Evolutionary conservation across 2,329 filamentous ascomycete species (phyloP).

Genomic region (Hypocrella siamensis): DNA sequence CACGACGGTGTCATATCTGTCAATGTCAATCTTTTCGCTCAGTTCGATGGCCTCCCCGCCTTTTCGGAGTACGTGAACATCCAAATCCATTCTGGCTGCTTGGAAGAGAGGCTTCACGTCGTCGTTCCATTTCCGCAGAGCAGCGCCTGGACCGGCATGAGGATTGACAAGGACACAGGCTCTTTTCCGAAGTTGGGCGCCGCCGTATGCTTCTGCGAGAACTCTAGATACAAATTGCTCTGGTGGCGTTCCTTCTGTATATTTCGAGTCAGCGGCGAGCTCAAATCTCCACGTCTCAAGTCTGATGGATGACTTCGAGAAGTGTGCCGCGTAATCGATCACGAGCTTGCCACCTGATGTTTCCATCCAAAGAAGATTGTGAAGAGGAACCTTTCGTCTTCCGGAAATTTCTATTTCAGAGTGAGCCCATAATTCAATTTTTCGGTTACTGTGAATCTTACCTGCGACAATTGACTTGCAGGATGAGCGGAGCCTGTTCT

Average conservation of each 20-base stretch:
- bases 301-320: constrained; percentile 42
- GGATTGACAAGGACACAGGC: constrained; percentile 87
- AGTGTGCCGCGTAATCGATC: constrained; percentile 55
- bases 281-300: constrained; percentile 37
- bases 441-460: background rate
- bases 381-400: constrained; percentile 46
- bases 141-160: constrained; percentile 68
- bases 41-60: constrained; percentile 68
- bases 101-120: constrained; percentile 71
- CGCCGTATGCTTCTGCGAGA: constrained; percentile 54
- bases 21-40: constrained; percentile 57
- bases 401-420: constrained; percentile 8
- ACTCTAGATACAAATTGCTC: constrained; percentile 51
- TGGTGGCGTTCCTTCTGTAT: constrained; percentile 18
- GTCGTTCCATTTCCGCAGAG: constrained; percentile 55
- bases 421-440: background rate
- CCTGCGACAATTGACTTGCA: constrained; percentile 4
- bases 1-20: constrained; percentile 70
- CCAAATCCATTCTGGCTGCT: constrained; percentile 62
- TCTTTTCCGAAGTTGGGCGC: constrained; percentile 52
- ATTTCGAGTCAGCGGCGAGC: constrained; percentile 22
- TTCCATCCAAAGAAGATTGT: constrained; percentile 74
- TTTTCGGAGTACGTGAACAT: constrained; percentile 56
- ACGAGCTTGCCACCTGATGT: constrained; percentile 42
- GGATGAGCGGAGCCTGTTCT: constrained; percentile 3